Evolutionary conservation across 2,329 filamentous ascomycete species (phyloP).

Genomic region (Trichoderma harzianum): DNA sequence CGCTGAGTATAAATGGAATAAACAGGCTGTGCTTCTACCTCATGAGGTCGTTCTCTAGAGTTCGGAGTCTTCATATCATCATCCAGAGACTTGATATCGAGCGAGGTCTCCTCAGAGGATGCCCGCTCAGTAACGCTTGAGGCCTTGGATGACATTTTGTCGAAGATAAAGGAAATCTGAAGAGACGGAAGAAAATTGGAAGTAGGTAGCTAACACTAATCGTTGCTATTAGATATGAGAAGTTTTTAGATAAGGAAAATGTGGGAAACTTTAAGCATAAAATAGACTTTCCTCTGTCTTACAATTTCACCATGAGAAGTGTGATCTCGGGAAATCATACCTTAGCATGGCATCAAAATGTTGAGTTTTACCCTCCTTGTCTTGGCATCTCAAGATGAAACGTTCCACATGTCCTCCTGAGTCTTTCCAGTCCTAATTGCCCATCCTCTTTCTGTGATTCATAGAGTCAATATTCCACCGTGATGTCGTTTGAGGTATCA

Average conservation of each 20-base stretch:
- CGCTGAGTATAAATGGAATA: conserved; percentile 16
- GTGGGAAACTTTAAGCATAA: background rate
- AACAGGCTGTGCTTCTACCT: background rate
- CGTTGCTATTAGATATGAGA: background rate
- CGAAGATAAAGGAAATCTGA: background rate
- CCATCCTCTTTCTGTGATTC: background rate
- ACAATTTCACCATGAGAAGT: background rate
- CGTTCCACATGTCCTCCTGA: background rate
- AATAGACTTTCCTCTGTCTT: background rate
- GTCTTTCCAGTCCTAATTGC: background rate
- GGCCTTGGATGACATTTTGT: background rate
- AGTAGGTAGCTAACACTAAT: too few relatives aligned
- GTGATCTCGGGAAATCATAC: background rate
- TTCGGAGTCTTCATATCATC: background rate
- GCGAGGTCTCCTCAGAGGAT: background rate
- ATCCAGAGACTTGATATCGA: background rate
- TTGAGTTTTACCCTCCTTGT: background rate
- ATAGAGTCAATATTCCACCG: background rate
- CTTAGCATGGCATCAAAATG: background rate
- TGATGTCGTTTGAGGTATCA: background rate
- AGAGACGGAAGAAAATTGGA: background rate
- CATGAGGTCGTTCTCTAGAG: background rate
- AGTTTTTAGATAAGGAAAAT: background rate
- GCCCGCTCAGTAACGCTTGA: background rate
- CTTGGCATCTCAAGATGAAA: background rate